Conservation (phyloP, 78 protist species). For the Pirum gemmata region DNA sequence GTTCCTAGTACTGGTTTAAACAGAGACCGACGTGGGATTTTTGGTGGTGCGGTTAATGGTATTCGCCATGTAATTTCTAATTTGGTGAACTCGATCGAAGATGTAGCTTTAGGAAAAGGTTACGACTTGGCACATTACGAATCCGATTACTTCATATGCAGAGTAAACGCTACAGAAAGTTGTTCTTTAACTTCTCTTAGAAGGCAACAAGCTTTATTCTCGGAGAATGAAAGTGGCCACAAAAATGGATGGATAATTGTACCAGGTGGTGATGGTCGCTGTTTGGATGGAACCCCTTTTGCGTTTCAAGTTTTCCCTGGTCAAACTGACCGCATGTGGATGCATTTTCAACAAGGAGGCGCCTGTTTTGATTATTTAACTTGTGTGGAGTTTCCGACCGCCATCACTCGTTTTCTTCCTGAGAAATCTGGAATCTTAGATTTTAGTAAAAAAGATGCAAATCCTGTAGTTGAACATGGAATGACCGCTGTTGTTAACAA, state of each 20-base stretch:
- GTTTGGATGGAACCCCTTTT: background rate
- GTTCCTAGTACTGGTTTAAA: no score
- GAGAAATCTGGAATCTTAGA: conserved; percentile 17
- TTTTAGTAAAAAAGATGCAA: background rate
- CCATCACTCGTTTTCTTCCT: background rate
- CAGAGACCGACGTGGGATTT: no score
- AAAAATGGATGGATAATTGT: conserved; percentile 10
- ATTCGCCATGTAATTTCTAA: no score
- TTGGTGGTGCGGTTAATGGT: no score
- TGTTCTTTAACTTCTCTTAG: no score
- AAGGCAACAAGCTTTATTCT: no score
- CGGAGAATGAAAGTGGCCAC: no score
- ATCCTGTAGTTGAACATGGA: background rate
- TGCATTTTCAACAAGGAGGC: background rate
- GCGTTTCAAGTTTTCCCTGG: background rate
- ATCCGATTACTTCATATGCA: no score
- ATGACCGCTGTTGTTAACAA: conserved; percentile 29
- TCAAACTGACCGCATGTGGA: background rate
- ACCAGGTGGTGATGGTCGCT: background rate
- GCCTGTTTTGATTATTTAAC: background rate
- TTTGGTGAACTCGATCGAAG: no score
- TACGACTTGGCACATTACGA: no score
- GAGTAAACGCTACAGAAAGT: no score
- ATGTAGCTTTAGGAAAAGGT: no score
- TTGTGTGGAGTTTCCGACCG: background rate